phyloP scores from a whole-genome alignment of 768 basidiomycete species.

The Panus rudis region DNA sequence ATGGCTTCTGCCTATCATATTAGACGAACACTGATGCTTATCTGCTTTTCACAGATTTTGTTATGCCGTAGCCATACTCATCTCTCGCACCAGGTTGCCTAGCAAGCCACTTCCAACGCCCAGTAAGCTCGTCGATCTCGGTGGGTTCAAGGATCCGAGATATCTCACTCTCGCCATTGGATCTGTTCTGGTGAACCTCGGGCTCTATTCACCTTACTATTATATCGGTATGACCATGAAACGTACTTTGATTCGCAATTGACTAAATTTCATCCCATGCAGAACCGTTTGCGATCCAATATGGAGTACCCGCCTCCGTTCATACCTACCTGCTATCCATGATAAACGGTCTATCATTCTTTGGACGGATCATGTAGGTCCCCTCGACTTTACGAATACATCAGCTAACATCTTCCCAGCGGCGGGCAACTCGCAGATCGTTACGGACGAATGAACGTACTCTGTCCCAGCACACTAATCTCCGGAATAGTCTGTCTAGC shows the following conservation, averaged over 20 bases:
- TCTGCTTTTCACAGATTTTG: conserved; percentile 3
- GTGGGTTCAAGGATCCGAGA: conserved; percentile 7
- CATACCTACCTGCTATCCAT: conserved; percentile 7
- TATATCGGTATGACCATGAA: conserved; percentile 2
- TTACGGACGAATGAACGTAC: conserved; percentile 7
- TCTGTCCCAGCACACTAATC: conserved; percentile 5
- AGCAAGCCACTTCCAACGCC: neutral
- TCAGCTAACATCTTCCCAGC: neutral
- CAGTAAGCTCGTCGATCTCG: conserved; percentile 3
- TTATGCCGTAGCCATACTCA: conserved; percentile 3
- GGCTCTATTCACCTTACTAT: conserved; percentile 7
- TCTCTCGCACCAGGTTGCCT: conserved; percentile 6
- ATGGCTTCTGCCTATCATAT: neutral
- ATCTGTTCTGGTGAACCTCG: conserved; percentile 7
- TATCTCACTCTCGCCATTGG: conserved; percentile 6
- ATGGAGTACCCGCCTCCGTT: conserved; percentile 5
- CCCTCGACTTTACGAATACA: neutral
- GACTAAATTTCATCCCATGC: neutral
- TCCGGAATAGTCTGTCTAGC: conserved; percentile 6
- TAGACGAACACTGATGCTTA: conserved; percentile 8
- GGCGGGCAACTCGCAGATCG: conserved; percentile 8
- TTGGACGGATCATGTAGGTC: conserved; percentile 8
- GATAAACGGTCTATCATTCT: conserved; percentile 9
- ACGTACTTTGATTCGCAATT: neutral
- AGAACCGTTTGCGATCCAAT: conserved; percentile 8